Evolutionary conservation across 257 asterid genomes (phyloP), one percentile per base, ranked within the genome.

Genomic region (Solanum chilense): DNA sequence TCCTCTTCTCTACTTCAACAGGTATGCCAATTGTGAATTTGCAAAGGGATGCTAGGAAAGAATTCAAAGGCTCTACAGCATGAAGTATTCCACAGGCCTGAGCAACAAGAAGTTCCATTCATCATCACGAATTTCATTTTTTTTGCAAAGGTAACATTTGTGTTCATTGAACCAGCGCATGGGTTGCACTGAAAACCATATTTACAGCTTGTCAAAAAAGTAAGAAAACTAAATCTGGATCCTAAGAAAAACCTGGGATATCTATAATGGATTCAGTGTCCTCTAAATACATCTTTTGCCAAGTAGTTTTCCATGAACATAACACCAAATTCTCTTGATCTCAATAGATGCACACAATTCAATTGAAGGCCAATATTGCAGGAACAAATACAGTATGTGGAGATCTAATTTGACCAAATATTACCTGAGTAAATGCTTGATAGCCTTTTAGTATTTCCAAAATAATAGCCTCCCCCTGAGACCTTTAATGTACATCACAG

Each of bases 21-120:
- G 98, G 99, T 85, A 93, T 88, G 87, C 93, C 92, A 89, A 97
- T 95, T 87, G 99, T 97, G 91, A 97, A 97, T 91, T 97, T 97
- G 98, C 99, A 97, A 86, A 97, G 98, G 62, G 99, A 97, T 33
- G 99, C 98, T 86, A 97, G 97, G 91, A 94, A 97, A 62, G 99
- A 94, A 91, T 97, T 97, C 92, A 97, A 92, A 86, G 99, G 98
- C 90, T 97, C 99, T 85, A 94, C 95, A 71, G 98, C 96, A 91
- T 87, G 96, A 90, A 97, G 98, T 89, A 97, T 98, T 88, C 99
- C 99, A 87, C 99, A 97, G 84, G 99, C 98, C 99, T 97, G 91
- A 29, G 88, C 78, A 75, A 85, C 86, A 80, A 88, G 76, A 87
- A 91, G 84, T 80, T 78, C 47, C 85, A 86, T 82, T 88, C 88